Percentiles rank a stretch among this genome's conserved stretches.
These are phyloP conservation scores for Fragaria iinumae DNA, from an alignment of 306 rosid species.

Conservation along the genomic window DNA sequence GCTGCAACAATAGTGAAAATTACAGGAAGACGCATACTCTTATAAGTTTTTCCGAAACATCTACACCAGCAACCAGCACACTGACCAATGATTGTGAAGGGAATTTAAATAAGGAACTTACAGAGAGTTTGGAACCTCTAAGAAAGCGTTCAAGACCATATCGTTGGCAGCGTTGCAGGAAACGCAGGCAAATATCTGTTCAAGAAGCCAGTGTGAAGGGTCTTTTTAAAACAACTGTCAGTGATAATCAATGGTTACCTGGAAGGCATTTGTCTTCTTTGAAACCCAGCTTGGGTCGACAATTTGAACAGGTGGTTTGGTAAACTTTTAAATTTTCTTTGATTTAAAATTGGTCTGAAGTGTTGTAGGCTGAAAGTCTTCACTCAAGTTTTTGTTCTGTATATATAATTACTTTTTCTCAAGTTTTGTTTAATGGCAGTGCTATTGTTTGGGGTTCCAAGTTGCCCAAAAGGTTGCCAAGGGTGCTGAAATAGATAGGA, in stretches of 20 bases:
- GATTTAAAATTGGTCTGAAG: not conserved
- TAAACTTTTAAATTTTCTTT: not conserved
- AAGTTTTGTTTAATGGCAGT: constrained; percentile 26
- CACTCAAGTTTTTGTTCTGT: not conserved
- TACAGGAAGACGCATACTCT: constrained; percentile 20
- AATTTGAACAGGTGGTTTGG: constrained; percentile 41
- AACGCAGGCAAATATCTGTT: constrained; percentile 35
- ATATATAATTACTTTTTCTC: not conserved
- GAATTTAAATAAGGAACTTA: constrained; percentile 27
- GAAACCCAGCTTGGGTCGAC: constrained; percentile 21
- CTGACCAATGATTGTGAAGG: constrained; percentile 11
- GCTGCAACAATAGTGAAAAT: constrained; percentile 26
- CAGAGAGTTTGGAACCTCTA: constrained; percentile 25
- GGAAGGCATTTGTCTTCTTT: constrained; percentile 30
- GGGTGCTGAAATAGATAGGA: constrained; percentile 49
- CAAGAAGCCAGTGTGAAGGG: constrained; percentile 28
- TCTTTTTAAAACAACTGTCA: constrained; percentile 17
- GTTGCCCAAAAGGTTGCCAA: constrained; percentile 39
- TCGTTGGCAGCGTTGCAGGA: constrained; percentile 66
- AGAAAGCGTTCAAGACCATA: constrained; percentile 67
- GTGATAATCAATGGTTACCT: constrained; percentile 25
- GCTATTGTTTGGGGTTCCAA: constrained; percentile 49
- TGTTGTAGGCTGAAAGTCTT: not conserved
- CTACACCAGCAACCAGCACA: constrained; percentile 21
- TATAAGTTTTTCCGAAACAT: constrained; percentile 30